phyloP scores from a whole-genome alignment of 768 basidiomycete species.

The Russula vinacea region DNA sequence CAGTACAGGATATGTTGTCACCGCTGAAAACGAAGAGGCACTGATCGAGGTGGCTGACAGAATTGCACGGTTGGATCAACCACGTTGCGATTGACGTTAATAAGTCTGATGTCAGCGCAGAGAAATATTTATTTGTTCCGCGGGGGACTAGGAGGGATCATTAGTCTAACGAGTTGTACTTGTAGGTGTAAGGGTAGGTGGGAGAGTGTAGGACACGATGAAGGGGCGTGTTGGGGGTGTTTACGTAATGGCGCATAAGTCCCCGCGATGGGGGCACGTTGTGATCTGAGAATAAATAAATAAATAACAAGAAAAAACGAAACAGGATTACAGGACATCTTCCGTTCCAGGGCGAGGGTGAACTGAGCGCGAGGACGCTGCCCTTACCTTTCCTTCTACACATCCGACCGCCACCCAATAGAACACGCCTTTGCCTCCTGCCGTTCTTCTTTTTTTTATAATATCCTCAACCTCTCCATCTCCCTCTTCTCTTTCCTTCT shows the following conservation, averaged over 20 bases:
- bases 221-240: slow-evolving; percentile 20
- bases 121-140: not conserved
- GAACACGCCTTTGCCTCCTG: slow-evolving; percentile 27
- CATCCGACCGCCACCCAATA: slow-evolving; percentile 40
- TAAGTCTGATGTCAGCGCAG: not conserved
- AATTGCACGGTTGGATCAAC: slow-evolving; percentile 13
- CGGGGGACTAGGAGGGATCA: too few relatives aligned
- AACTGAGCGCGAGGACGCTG: not conserved
- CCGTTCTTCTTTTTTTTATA: slow-evolving; percentile 23
- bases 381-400: slow-evolving; percentile 38
- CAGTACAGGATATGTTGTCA: not conserved
- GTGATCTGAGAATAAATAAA: slow-evolving; percentile 7
- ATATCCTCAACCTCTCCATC: slow-evolving; percentile 3
- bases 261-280: slow-evolving; percentile 8
- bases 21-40: slow-evolving; percentile 16
- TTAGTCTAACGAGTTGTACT: not conserved
- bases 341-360: slow-evolving; percentile 5
- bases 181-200: slow-evolving; percentile 3
- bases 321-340: too few relatives aligned
- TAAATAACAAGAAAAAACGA: not conserved
- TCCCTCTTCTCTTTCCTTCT: slow-evolving; percentile 8
- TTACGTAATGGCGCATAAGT: slow-evolving; percentile 10
- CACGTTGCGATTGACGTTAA: slow-evolving; percentile 21
- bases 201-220: slow-evolving; percentile 12
- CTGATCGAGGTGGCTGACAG: slow-evolving; percentile 18